Base-by-base conservation (phyloP, 2,329 filamentous ascomycete genomes). In the Fusarium proliferatum region DNA sequence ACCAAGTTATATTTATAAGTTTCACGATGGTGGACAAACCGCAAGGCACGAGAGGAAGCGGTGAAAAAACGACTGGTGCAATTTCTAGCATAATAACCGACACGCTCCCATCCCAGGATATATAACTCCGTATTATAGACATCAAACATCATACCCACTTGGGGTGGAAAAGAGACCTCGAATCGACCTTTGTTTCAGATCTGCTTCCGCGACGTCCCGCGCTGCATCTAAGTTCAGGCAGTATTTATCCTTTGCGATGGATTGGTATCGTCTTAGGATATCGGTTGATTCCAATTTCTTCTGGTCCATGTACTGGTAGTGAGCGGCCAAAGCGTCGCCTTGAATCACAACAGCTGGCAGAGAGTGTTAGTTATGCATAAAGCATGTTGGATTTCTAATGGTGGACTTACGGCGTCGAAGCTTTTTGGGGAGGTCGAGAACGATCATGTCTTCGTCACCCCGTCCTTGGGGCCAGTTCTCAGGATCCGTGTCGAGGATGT, bases 251-350 rank as follows among this genome's bases (percentile, higher is more conserved):
- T 51, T 17, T 12, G 72, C 68, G 12, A 74, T 36, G n/a, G 72
- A 62, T 17, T n/a, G 43, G 38, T 74, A 75, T 59, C 72, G 30
- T 13, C n/a, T 28, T n/a, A 75, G 36, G 3, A 74, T 60, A 5
- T 74, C 72, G 15, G 72, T 72, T 6, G 51, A 21, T 11, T 19
- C 19, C 3, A 75, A 28, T 19, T 17, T 11, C 5, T 9, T 13
- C 19, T 74, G 72, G 30, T 75, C 64, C 55, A 13, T 52, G n/a
- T 74, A 75, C 11, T 75, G 72, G 6, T 70, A 75, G 19, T 73
- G 72, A 6, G 72, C 65, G 6, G 68, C 72, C 6, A 74, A 21
- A 4, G 72, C 72, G 21, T 64, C 48, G 4, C 72, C 72, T 9
- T 61, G 46, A 19, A 74, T 62, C 11, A 75, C 56, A 21, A 74